Conservation (phyloP, 805 yeast genomes). For the Wickerhamomyces subpelliculosus region DNA sequence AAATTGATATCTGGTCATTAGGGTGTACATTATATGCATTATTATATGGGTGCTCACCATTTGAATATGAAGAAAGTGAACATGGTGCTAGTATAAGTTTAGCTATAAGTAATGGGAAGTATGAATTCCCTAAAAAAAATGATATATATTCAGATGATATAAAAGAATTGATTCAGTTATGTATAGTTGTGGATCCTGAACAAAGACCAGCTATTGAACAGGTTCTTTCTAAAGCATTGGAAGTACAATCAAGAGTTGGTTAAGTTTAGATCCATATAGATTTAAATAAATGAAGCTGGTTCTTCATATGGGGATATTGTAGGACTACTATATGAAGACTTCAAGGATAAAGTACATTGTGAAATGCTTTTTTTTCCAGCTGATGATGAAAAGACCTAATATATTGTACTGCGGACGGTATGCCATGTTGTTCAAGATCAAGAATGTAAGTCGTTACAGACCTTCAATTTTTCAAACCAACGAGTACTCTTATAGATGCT, state of each 20-base stretch:
- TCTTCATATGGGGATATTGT: too few relatives aligned
- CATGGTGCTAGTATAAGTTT: constrained; percentile 76
- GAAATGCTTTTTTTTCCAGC: too few relatives aligned
- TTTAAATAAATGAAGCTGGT: background rate
- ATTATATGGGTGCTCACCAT: constrained; percentile 78
- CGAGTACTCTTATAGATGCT: too few relatives aligned
- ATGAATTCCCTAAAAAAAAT: constrained; percentile 26
- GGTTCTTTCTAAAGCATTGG: constrained; percentile 44
- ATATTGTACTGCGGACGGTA: too few relatives aligned
- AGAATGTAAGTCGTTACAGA: too few relatives aligned
- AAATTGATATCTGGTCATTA: constrained; percentile 84
- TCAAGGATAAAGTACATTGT: too few relatives aligned
- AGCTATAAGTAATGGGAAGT: constrained; percentile 58
- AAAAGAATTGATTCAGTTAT: constrained; percentile 46
- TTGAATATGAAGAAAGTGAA: constrained; percentile 73
- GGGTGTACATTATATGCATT: constrained; percentile 80
- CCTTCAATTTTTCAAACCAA: too few relatives aligned
- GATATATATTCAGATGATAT: constrained; percentile 45
- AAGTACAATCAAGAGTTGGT: constrained; percentile 22
- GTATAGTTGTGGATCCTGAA: constrained; percentile 56
- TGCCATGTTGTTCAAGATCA: too few relatives aligned
- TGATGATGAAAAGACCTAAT: too few relatives aligned
- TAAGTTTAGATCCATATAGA: background rate
- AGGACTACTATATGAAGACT: too few relatives aligned
- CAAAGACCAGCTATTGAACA: constrained; percentile 60